Evolutionary conservation across 106 monocot genomes (phyloP).

Genomic region (Iris macrosiphon): DNA sequence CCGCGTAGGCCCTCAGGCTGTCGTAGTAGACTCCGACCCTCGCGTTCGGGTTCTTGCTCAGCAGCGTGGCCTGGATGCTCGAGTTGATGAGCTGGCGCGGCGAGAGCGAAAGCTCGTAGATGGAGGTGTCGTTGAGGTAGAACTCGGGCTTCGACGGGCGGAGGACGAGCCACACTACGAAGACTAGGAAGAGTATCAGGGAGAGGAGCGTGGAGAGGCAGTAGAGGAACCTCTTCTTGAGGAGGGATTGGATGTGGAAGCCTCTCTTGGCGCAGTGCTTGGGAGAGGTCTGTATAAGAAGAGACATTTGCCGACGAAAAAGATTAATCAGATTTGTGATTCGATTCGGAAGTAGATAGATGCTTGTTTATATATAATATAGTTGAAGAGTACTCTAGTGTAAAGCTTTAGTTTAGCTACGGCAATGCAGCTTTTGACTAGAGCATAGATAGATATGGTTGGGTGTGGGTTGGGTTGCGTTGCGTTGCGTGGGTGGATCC

Average conservation of each 20-base stretch:
- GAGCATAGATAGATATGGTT: too few species aligned
- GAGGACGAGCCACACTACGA: conserved; percentile 55
- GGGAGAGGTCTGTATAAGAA: conserved; percentile 34
- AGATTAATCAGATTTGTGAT: too few species aligned
- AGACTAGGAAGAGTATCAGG: conserved; percentile 28
- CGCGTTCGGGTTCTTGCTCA: conserved; percentile 55
- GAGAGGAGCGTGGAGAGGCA: conserved; percentile 26
- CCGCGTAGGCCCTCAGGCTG: too few species aligned
- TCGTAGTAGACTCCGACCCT: conserved; percentile 61
- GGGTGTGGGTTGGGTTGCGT: too few species aligned
- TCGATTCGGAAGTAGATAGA: too few species aligned
- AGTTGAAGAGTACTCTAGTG: too few species aligned
- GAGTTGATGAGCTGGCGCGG: conserved; percentile 49
- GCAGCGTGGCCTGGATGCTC: conserved; percentile 45
- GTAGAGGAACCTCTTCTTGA: conserved; percentile 43
- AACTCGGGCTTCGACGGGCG: conserved; percentile 66
- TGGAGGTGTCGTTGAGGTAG: conserved; percentile 38
- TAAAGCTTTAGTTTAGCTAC: too few species aligned
- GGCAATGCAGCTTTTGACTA: too few species aligned
- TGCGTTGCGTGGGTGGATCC: too few species aligned
- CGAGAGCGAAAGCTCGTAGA: conserved; percentile 33
- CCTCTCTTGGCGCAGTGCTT: conserved; percentile 57
- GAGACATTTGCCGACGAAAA: conserved; percentile 81
- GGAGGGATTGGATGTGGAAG: too few species aligned
- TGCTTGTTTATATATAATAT: too few species aligned